A percentile compares a stretch with the other conserved stretches of the same genome.
Conservation (phyloP, 106 monocot genomes). For the Dendrobium catenatum region DNA sequence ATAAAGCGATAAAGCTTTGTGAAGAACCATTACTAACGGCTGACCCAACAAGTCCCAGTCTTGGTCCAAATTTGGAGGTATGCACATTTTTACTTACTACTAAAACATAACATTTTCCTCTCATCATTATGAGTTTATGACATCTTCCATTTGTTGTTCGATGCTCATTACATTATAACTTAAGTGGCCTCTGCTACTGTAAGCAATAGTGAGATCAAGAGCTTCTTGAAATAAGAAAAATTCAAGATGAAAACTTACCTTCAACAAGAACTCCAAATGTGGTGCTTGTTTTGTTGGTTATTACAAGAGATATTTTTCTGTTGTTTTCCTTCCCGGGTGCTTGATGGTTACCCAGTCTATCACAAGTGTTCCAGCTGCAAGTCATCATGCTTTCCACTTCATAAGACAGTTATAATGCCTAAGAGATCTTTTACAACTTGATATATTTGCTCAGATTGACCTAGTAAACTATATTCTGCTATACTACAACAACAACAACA, state of each 20-base stretch:
- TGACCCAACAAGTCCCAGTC: slow-evolving; percentile 61
- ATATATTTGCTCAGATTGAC: too few species aligned
- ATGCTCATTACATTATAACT: not conserved
- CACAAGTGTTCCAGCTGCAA: not conserved
- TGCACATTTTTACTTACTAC: not conserved
- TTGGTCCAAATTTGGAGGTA: slow-evolving; percentile 83
- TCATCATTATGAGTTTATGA: not conserved
- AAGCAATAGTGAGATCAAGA: not conserved
- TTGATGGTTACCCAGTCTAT: too few species aligned
- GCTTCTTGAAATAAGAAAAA: too few species aligned
- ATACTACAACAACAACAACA: too few species aligned
- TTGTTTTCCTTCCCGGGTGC: too few species aligned
- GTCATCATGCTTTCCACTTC: not conserved
- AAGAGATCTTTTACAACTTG: not conserved
- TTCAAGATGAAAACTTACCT: too few species aligned
- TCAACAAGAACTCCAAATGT: too few species aligned
- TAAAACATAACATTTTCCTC: not conserved
- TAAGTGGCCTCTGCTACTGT: not conserved
- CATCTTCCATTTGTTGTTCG: not conserved
- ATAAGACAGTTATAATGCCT: not conserved
- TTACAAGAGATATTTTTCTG: too few species aligned
- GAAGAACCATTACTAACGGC: slow-evolving; percentile 63
- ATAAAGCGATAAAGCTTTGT: slow-evolving; percentile 82
- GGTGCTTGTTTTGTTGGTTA: too few species aligned
- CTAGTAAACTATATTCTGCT: too few species aligned